Base-by-base conservation (phyloP, 2,329 filamentous ascomycete genomes). In the Claviceps citrina region DNA sequence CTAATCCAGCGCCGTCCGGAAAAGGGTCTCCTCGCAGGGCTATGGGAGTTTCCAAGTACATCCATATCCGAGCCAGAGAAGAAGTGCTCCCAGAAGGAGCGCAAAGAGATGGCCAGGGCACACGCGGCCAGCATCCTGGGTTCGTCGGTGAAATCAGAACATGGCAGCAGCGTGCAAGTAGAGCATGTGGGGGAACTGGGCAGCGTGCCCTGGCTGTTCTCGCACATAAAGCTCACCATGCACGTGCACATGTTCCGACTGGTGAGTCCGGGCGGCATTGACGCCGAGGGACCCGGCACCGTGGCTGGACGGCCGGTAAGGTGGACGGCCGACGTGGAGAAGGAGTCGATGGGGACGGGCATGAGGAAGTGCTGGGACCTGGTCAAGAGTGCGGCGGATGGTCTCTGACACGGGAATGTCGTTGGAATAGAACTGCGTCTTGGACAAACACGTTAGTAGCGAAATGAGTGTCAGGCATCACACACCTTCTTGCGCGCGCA, bases 321-420 rank as follows among this genome's bases (percentile, higher is more conserved):
- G 1, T 57, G 59, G 19, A 53, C 52, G 1, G 49, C 54, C 3
- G 56, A 60, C 7, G 56, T 71, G 1, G 68, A 72, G 2, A 50
- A 48, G 1, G 67, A 70, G 49, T 70, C 68, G 0, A 74, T 75
- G 70, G 70, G 71, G 0, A 73, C 70, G 0, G 71, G 71, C 0
- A 74, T 75, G 70, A 61, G 66, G 28, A 73, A 71, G 48, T 74
- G 71, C 50, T 74, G 70, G 70, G 53, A 61, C 2, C 51, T 73
- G 38, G 60, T 59, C 3, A 53, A 54, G 38, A 53, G 54, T 19
- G 46, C 43, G 12, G 46, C 43, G n/a, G 20, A n/a, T 25, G 20
- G 32, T 15, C 2, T 25, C 12, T 34, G 32, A 33, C n/a, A n/a
- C n/a, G n/a, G n/a, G n/a, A n/a, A n/a, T n/a, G n/a, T n/a, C n/a